These are phyloP conservation scores for Malassezia caprae DNA, from an alignment of 1,284 basidiomycete species.

Conservation along the genomic window DNA sequence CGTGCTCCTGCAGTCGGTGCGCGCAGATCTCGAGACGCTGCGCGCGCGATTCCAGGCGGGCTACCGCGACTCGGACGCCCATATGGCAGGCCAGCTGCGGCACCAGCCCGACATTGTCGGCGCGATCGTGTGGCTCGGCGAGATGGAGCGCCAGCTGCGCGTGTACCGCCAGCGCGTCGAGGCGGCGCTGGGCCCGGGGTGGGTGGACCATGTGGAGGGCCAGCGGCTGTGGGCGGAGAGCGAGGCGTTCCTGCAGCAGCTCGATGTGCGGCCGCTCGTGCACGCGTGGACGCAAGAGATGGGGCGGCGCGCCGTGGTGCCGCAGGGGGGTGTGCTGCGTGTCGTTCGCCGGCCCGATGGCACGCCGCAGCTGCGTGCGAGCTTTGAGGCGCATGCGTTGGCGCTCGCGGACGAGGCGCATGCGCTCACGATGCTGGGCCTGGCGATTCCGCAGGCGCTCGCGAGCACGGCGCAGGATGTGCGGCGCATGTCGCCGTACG, in stretches of 20 bases:
- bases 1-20: slow-evolving; percentile 58
- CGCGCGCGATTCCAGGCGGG: slow-evolving; percentile 77
- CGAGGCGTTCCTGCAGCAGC: slow-evolving; percentile 83
- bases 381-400: slow-evolving; percentile 96
- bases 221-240: slow-evolving; percentile 89
- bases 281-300: slow-evolving; percentile 96
- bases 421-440: slow-evolving; percentile 87
- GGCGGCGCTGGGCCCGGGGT: slow-evolving; percentile 93
- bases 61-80: slow-evolving; percentile 87
- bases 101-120: slow-evolving; percentile 93
- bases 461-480: slow-evolving; percentile 95
- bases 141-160: slow-evolving; percentile 90
- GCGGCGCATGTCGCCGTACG: slow-evolving; percentile 93
- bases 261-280: slow-evolving; percentile 84
- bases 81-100: slow-evolving; percentile 95
- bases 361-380: slow-evolving; percentile 72
- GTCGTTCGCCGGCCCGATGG: slow-evolving; percentile 56
- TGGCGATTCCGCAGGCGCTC: slow-evolving; percentile 85
- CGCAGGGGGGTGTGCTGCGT: slow-evolving; percentile 78
- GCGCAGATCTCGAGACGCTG: slow-evolving; percentile 87
- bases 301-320: slow-evolving; percentile 72
- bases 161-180: slow-evolving; percentile 99
- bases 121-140: slow-evolving; percentile 94
- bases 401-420: slow-evolving; percentile 96
- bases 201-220: slow-evolving; percentile 98